Base-by-base conservation (phyloP, 768 basidiomycete genomes). In the Mrakia gelida region DNA sequence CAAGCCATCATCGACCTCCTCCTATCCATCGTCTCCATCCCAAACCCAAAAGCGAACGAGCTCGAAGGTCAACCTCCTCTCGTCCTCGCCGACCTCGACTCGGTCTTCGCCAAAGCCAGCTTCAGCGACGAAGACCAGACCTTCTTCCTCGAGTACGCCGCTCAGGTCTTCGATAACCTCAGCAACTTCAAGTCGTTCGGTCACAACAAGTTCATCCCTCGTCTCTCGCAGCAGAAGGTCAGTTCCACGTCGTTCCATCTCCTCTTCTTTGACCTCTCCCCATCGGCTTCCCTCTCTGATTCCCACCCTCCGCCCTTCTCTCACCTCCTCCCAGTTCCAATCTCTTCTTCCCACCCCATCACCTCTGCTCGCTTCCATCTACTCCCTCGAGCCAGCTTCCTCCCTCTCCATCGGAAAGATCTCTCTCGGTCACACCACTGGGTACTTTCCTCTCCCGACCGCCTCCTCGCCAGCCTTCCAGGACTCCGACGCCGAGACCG, bases 121-220 rank as follows among this genome's bases (percentile, higher is more conserved):
- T 21, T 52, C 16, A 52, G 16, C 49, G 18, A 52, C 15, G 49
- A 52, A 7, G 49, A 52, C 7, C 15, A 67, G 63, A 32, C n/a
- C n/a, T 43, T 28, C n/a, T 65, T 62, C n/a, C 74, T 75, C 21
- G 41, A 62, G 11, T 75, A 67, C 38, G 26, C 74, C 1, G 59
- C 74, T 65, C 62, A 67, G 38, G 74, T 62, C 28, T 75, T 75
- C 28, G 59, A 38, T 18, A 75, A 75, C 34, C 54, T 75, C 28
- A 32, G 32, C 34, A 75, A 75, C 59, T 75, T 45, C 34, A 54
- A 75, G 59, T 79, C 78, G 3, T 95, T 95, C 80, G 93, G 93
- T 1, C 92, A 91, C 82, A 92, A 91, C 62, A 95, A 95, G 85
- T 91, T 95, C 80, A 82, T 93, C 70, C 93, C 94, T 30, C 90